Evolutionary conservation across 140 eudicot genomes (phyloP).

Genomic region (Bidens hawaiensis): DNA sequence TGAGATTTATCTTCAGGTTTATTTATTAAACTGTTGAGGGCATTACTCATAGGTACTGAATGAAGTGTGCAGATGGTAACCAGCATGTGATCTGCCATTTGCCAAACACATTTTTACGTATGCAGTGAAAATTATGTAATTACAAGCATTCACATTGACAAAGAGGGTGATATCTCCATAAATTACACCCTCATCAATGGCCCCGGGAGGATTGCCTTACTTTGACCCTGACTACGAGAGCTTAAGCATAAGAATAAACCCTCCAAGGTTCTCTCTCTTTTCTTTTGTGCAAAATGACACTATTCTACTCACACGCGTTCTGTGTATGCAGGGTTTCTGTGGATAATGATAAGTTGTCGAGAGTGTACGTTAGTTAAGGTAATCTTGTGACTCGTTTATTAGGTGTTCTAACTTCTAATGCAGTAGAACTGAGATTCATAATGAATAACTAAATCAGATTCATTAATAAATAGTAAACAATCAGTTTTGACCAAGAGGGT

Average conservation of each 20-base stretch:
- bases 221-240: constrained; percentile 95
- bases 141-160: constrained; percentile 4
- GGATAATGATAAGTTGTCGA: constrained; percentile 64
- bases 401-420: not conserved
- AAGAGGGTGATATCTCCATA: constrained; percentile 20
- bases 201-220: constrained; percentile 66
- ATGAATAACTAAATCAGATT: not conserved
- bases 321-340: constrained; percentile 69
- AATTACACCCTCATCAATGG: constrained; percentile 42
- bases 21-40: not conserved
- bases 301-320: not conserved
- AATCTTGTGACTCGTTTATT: constrained; percentile 11
- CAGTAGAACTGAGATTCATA: constrained; percentile 3
- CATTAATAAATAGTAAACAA: not conserved
- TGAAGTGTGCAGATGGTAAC: not conserved
- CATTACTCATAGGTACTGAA: not conserved
- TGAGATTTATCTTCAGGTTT: constrained; percentile 6
- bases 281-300: too few relatives aligned
- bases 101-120: constrained; percentile 1
- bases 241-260: constrained; percentile 82
- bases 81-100: constrained; percentile 23
- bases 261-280: constrained; percentile 64
- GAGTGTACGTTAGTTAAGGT: constrained; percentile 91
- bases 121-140: constrained; percentile 25
- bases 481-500: not conserved